Conservation (phyloP, 139 green algal species). For the Chlorella sp. region DNA sequence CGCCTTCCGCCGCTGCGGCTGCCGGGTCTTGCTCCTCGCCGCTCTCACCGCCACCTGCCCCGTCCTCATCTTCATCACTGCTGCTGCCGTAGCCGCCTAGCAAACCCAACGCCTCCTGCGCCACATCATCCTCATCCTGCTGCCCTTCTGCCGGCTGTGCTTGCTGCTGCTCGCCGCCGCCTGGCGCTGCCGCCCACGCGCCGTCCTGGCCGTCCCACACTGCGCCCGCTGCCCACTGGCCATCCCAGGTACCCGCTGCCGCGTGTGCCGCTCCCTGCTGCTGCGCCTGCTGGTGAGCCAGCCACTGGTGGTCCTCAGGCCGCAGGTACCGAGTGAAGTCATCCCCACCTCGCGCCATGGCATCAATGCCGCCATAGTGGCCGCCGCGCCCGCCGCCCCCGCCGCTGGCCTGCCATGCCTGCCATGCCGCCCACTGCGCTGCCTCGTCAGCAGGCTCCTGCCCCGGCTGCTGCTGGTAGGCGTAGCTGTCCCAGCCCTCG, state of each 20-base stretch:
- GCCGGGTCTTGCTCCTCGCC: not conserved
- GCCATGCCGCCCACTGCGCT: conserved; percentile 15
- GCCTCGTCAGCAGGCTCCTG: not conserved
- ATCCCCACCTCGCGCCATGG: not conserved
- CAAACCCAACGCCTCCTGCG: conserved; percentile 27
- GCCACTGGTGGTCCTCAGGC: conserved; percentile 2
- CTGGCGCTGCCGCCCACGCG: not conserved
- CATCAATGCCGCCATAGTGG: not conserved
- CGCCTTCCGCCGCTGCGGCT: not conserved
- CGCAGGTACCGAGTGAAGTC: conserved; percentile 18
- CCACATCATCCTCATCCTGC: not conserved
- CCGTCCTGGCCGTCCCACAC: too few species aligned
- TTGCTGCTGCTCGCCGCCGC: not conserved
- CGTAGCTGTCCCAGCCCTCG: conserved; percentile 35
- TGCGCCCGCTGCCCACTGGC: too few species aligned
- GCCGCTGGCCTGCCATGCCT: not conserved
- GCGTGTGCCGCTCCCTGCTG: not conserved
- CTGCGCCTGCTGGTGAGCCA: not conserved
- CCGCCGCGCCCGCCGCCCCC: not conserved
- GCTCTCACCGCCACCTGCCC: not conserved
- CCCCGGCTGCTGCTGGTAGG: conserved; percentile 5
- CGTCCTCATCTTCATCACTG: conserved; percentile 11
- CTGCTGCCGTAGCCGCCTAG: conserved; percentile 21
- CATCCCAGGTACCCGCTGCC: not conserved
- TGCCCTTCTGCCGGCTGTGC: not conserved